phyloP scores from a whole-genome alignment of 1,139 yeast genomes.

The Candida freyschussii region DNA sequence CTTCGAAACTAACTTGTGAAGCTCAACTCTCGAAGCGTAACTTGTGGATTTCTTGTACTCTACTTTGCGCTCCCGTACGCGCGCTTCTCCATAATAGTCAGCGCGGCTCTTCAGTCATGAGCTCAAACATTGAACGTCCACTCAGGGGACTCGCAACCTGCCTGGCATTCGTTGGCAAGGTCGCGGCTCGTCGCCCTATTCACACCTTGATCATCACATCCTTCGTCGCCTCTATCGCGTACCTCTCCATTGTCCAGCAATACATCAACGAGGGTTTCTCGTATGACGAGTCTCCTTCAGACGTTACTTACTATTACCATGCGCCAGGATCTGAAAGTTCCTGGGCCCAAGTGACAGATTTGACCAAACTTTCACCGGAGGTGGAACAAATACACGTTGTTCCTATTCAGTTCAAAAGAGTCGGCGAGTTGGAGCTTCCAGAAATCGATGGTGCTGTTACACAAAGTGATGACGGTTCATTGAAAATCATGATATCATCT shows the following conservation, averaged over 20 bases:
- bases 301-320: conserved; percentile 16
- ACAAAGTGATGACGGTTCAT: conserved; percentile 22
- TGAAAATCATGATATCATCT: conserved; percentile 27
- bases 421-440: conserved; percentile 32
- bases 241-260: conserved; percentile 76
- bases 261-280: conserved; percentile 44
- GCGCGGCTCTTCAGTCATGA: too few relatives aligned
- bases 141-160: conserved; percentile 20
- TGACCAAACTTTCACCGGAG: conserved; percentile 28
- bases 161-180: conserved; percentile 48
- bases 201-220: conserved; percentile 77
- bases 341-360: conserved; percentile 43
- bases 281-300: conserved; percentile 15
- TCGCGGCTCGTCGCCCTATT: conserved; percentile 81
- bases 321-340: conserved; percentile 26
- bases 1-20: too few relatives aligned
- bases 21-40: too few relatives aligned
- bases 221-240: conserved; percentile 74
- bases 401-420: conserved; percentile 51
- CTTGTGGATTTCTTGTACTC: too few relatives aligned
- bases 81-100: too few relatives aligned
- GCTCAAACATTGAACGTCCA: conserved; percentile 15
- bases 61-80: too few relatives aligned
- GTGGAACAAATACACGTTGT: conserved; percentile 46
- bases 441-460: conserved; percentile 22